Evolutionary conservation across 164 flowering plant species (phyloP).

Genomic region (Vitis labrusca): DNA sequence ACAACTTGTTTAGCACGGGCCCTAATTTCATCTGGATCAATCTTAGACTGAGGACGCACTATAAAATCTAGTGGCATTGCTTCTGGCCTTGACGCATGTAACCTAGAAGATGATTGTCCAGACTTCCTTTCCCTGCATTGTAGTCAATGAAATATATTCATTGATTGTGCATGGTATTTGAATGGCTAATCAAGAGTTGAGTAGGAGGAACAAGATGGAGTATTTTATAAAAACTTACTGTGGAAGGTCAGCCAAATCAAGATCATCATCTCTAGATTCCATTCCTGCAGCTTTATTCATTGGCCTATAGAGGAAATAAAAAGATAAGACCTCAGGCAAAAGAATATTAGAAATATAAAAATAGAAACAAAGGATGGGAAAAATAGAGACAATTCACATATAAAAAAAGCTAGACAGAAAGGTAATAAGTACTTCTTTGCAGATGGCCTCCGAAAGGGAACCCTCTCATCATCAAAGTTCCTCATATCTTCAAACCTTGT

Average conservation of each 20-base stretch:
- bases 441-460: slow-evolving; percentile 57
- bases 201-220: background rate
- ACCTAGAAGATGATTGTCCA: slow-evolving; percentile 62
- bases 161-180: background rate
- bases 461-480: slow-evolving; percentile 69
- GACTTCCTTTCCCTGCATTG: slow-evolving; percentile 66
- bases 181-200: background rate
- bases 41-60: slow-evolving; percentile 96
- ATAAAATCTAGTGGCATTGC: slow-evolving; percentile 88
- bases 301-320: slow-evolving; percentile 37
- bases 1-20: slow-evolving; percentile 77
- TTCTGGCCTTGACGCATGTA: slow-evolving; percentile 83
- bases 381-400: background rate
- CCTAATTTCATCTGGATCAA: slow-evolving; percentile 87
- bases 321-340: slow-evolving; percentile 4
- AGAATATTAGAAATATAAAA: background rate
- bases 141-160: background rate
- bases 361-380: background rate
- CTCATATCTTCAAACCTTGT: slow-evolving; percentile 97
- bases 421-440: slow-evolving; percentile 54
- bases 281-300: slow-evolving; percentile 52
- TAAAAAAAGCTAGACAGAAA: background rate
- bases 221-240: slow-evolving; percentile 43
- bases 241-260: slow-evolving; percentile 66
- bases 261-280: slow-evolving; percentile 84